Conservation (phyloP, 352 stramenopile species). For the Ophiocytium majus region DNA sequence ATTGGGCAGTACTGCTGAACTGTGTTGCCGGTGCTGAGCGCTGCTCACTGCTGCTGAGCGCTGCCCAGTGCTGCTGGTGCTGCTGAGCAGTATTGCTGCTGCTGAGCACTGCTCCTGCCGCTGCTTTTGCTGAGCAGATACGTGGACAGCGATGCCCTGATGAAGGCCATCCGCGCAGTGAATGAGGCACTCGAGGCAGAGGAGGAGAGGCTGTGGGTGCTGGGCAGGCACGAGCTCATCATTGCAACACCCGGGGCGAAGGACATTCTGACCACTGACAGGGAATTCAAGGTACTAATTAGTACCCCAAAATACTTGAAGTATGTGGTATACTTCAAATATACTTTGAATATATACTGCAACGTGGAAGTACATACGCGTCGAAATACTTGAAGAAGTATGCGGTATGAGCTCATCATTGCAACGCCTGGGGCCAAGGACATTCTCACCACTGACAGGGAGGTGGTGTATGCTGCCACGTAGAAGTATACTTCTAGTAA, state of each 20-base stretch:
- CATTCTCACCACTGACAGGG: slow-evolving; percentile 53
- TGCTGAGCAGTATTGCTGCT: no score
- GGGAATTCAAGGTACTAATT: slow-evolving; percentile 41
- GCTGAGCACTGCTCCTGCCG: background rate
- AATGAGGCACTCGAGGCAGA: slow-evolving; percentile 45
- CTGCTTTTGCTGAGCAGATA: background rate
- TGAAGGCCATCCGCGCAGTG: slow-evolving; percentile 35
- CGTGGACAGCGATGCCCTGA: slow-evolving; percentile 27
- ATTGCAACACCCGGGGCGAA: slow-evolving; percentile 52
- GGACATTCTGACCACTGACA: slow-evolving; percentile 53
- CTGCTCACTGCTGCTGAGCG: no score
- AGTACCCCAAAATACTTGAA: background rate
- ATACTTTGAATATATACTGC: background rate
- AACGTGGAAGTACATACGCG: background rate
- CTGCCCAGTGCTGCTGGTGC: no score
- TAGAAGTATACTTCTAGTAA: slow-evolving; percentile 15
- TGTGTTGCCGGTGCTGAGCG: no score
- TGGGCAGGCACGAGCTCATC: slow-evolving; percentile 53
- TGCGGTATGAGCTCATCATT: slow-evolving; percentile 54
- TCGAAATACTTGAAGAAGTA: no score
- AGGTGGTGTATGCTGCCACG: slow-evolving; percentile 34
- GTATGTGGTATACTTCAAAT: slow-evolving; percentile 4
- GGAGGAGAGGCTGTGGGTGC: slow-evolving; percentile 52
- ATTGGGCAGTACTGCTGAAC: no score
- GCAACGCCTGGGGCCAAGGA: slow-evolving; percentile 53